Percentiles rank a stretch among this genome's conserved stretches.
These are phyloP conservation scores for Holtermannia corniformis DNA, from an alignment of 768 basidiomycete genomes.

Conservation along the genomic window DNA sequence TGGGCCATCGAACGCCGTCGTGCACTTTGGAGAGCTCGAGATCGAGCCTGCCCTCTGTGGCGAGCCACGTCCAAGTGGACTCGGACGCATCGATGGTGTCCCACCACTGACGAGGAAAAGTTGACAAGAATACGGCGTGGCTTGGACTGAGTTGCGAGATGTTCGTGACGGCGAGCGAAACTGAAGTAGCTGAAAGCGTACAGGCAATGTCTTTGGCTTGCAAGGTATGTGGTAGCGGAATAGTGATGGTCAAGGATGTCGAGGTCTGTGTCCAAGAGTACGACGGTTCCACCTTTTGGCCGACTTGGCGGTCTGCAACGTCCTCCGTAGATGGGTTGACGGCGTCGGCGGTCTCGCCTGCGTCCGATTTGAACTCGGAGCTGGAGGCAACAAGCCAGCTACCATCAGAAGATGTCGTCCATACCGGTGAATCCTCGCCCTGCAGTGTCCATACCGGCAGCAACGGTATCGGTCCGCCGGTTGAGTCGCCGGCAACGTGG, in stretches of 20 bases:
- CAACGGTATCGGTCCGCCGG: neutral
- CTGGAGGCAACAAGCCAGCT: conserved; percentile 25
- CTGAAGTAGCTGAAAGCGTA: conserved; percentile 1
- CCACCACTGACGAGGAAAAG: conserved; percentile 48
- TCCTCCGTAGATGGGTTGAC: conserved; percentile 1
- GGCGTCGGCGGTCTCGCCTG: neutral
- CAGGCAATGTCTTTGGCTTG: conserved; percentile 6
- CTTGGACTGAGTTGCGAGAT: neutral
- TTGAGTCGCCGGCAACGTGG: conserved; percentile 1
- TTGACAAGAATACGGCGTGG: conserved; percentile 14
- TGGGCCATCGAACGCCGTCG: conserved; percentile 74
- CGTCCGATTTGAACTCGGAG: conserved; percentile 8
- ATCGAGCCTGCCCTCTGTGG: conserved; percentile 54
- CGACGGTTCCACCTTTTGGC: conserved; percentile 50
- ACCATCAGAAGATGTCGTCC: conserved; percentile 9
- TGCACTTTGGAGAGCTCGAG: conserved; percentile 80
- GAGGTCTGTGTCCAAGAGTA: conserved; percentile 89
- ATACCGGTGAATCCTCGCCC: conserved; percentile 30
- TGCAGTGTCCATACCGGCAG: conserved; percentile 19
- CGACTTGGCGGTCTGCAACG: neutral
- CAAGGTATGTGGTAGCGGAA: conserved; percentile 62
- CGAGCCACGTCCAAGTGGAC: conserved; percentile 92
- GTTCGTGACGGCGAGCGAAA: conserved; percentile 4
- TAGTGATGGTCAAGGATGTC: conserved; percentile 71
- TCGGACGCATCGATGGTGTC: conserved; percentile 62